Base-by-base conservation (phyloP, 192 early-diverging fungal genomes). In the Umbelopsis sp. region DNA sequence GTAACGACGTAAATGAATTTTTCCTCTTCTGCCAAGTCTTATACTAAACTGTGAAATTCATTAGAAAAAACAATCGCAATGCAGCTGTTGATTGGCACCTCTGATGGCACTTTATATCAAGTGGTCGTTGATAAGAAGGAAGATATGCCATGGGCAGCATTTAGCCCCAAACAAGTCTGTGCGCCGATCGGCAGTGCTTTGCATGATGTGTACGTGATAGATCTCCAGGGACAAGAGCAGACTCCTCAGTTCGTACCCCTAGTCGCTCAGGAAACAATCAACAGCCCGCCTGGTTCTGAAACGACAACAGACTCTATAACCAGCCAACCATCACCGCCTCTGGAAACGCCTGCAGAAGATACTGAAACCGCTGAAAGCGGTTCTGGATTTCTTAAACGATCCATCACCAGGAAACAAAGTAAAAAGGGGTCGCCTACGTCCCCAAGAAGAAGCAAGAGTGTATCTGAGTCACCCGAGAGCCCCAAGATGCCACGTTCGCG, bases 201-300 rank as follows among this genome's bases (percentile, higher is more conserved):
- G n/a, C 16, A 64, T 2, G 67, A 74, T 44, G 41, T 49, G 10
- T 69, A 64, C 35, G 35, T 69, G 15, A 50, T 74, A 37, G 58
- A 69, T 46, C 27, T 74, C 8, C 58, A 69, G 18, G 72, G 72
- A 7, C 55, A 69, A 12, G 22, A 55, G 22, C 66, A 74, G 20
- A 8, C 46, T 5, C 41, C 71, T 0, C 15, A 50, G 10, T 5
- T 46, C 25, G 15, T 46, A 2, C 23, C 37, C 67, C 20, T 51
- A 2, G 52, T 8, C 23, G 2, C 52, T 20, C 10, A 22, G 18
- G 49, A 21, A 21, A 23, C 20, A 53, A 53, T 41, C 37, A 10
- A 0, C 37, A 41, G 37, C 10, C 37, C 37, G 5, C 0, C 37
- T 41, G 37, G 2, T 41, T 41, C 37, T 6, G 37, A 41, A 33